Evolutionary conservation across 257 asterid species (phyloP), one percentile per base, ranked within the genome.

Genomic region (Thymus quinquecostatus): DNA sequence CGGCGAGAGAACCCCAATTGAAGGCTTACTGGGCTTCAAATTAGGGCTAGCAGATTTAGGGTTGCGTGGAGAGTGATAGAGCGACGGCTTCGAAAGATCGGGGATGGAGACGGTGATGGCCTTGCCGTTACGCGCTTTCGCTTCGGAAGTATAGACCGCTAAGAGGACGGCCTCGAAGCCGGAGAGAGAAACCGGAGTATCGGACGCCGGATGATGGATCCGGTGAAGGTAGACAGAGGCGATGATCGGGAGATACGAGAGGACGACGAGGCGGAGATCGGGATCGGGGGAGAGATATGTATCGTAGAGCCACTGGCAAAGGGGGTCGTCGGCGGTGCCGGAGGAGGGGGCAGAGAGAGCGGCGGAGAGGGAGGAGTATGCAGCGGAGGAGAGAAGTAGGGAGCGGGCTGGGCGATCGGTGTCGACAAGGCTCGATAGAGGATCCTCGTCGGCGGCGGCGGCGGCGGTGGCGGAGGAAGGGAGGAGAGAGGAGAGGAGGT

Each of bases 271-370:
- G 75, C 93, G 90, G 14, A 95, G 89, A 54, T 92, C 99, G 14
- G 88, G 84, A 60, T 92, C 95, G 28, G 85, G 80, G 49, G 92
- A 80, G 68, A 86, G 89, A 68, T 85, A 92, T 13, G 97, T 94
- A 59, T 94, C 99, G 84, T 94, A 94, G 4, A 94, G 89, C 98
- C 97, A 94, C 78, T 92, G 90, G 78, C 98, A 94, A 69, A 94
- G 89, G 6, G 88, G 82, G 66, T 94, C 99, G 36, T 83, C 87
- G 59, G 88, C 85, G 70, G 87, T 72, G 68, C 99, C 99, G 75
- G 97, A 86, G 10, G 82, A 54, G 10, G 88, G 82, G 72, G 81
- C 54, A 60, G 84, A 79, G 8, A 94, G 77, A 2, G 85, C 85
- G 36, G 90, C 71, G 64, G 94, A 84, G 76, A 94, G 36, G 34